These are phyloP conservation scores for Malus hybrid DNA, from an alignment of 331 rosid genomes.

Conservation along the genomic window DNA sequence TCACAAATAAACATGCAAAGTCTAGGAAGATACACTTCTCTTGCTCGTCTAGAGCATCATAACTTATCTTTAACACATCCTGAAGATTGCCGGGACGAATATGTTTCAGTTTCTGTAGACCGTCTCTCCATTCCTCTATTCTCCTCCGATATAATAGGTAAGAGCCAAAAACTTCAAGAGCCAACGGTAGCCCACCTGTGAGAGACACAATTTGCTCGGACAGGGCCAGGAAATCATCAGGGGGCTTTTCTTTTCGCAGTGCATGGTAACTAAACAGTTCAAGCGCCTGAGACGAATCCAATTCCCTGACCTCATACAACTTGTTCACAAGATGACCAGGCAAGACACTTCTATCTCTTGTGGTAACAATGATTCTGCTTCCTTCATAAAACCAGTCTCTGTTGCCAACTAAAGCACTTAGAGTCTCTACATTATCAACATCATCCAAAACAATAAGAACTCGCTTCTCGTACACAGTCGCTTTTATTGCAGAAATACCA, in stretches of 20 bases:
- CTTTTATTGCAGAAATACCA: conserved; percentile 20
- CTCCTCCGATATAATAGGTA: conserved; percentile 37
- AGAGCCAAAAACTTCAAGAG: conserved; percentile 65
- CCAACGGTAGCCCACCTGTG: conserved; percentile 57
- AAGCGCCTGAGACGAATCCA: conserved; percentile 26
- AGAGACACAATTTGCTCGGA: conserved; percentile 44
- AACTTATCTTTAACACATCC: conserved; percentile 51
- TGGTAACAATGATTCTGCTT: conserved; percentile 48
- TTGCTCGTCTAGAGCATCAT: conserved; percentile 31
- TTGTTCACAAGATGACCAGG: conserved; percentile 1
- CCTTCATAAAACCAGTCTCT: conserved; percentile 47
- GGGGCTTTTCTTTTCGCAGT: conserved; percentile 16
- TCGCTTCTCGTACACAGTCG: conserved; percentile 7
- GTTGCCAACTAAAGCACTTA: conserved; percentile 23
- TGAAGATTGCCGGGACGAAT: conserved; percentile 39
- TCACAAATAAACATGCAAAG: conserved; percentile 48
- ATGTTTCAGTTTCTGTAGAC: conserved; percentile 25
- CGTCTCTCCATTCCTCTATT: conserved; percentile 41
- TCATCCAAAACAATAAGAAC: conserved; percentile 48
- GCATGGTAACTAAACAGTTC: conserved; percentile 58
- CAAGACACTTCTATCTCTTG: conserved; percentile 30
- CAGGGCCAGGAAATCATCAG: not conserved
- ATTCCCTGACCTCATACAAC: conserved; percentile 42
- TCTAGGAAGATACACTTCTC: conserved; percentile 53
- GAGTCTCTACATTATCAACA: conserved; percentile 27